Conservation (phyloP, 2,329 filamentous ascomycete species). For the Fusarium kyushuense region DNA sequence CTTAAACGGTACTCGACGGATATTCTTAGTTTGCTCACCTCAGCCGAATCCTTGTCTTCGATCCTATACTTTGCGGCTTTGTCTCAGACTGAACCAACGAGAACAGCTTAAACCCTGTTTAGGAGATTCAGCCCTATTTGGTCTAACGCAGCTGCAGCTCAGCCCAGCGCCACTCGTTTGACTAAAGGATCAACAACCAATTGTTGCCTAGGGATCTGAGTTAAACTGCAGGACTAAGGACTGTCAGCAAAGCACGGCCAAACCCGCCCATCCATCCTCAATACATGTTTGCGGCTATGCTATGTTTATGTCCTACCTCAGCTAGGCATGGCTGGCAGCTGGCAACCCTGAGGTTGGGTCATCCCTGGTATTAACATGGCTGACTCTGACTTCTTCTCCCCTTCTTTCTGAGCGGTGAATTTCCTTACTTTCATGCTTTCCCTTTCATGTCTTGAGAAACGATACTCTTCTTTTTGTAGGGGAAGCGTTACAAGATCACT, state of each 20-base stretch:
- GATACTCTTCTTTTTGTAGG: neutral
- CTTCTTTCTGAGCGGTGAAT: neutral
- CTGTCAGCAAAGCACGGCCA: constrained; percentile 6
- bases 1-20: neutral
- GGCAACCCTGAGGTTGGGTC: constrained; percentile 15
- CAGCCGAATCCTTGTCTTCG: constrained; percentile 15
- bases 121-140: constrained; percentile 19
- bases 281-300: neutral
- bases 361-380: neutral
- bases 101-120: neutral
- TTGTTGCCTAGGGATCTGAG: neutral
- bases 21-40: constrained; percentile 27
- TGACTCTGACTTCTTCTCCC: neutral
- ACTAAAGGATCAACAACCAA: constrained; percentile 1
- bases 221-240: neutral
- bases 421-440: constrained; percentile 1
- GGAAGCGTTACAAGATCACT: constrained; percentile 1
- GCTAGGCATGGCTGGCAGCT: constrained; percentile 5
- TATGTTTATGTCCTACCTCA: neutral
- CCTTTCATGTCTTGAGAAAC: neutral
- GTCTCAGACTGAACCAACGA: constrained; percentile 15
- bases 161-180: constrained; percentile 24
- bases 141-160: neutral
- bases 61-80: constrained; percentile 8
- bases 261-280: neutral